Evolutionary conservation across 2,329 filamentous ascomycete genomes (phyloP).

Genomic region (Geoglossum cookeanum): DNA sequence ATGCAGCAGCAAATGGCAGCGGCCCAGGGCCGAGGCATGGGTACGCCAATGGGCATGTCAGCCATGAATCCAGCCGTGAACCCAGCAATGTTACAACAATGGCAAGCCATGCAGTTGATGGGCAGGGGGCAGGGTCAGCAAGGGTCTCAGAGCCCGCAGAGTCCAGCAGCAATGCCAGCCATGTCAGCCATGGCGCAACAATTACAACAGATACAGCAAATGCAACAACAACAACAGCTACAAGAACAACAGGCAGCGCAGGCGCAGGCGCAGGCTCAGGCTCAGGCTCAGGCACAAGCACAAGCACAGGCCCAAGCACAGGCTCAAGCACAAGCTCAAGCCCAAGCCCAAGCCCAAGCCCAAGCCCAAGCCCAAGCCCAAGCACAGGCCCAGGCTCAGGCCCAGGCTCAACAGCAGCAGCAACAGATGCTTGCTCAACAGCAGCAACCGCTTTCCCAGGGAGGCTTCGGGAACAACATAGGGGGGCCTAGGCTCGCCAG

Average conservation of each 20-base stretch:
- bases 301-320: slow-evolving; percentile 1
- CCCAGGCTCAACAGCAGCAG: slow-evolving; percentile 42
- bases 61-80: slow-evolving; percentile 42
- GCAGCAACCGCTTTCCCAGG: slow-evolving; percentile 11
- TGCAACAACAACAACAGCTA: slow-evolving; percentile 27
- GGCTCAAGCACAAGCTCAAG: neutral
- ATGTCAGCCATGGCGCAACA: slow-evolving; percentile 61
- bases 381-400: neutral
- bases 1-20: slow-evolving; percentile 79
- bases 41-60: slow-evolving; percentile 21
- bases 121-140: slow-evolving; percentile 9
- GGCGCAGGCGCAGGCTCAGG: slow-evolving; percentile 9
- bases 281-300: neutral
- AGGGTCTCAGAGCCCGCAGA: slow-evolving; percentile 17
- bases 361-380: neutral
- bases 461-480: slow-evolving; percentile 7
- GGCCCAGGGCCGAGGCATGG: slow-evolving; percentile 24
- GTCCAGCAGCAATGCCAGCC: slow-evolving; percentile 27
- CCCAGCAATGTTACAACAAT: slow-evolving; percentile 31
- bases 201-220: slow-evolving; percentile 60
- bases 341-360: neutral
- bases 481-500: slow-evolving; percentile 1
- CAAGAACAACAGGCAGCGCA: slow-evolving; percentile 5
- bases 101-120: slow-evolving; percentile 19
- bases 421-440: slow-evolving; percentile 48